Conservation (phyloP, 208 protist species). For the Leishmania tarentolae region DNA sequence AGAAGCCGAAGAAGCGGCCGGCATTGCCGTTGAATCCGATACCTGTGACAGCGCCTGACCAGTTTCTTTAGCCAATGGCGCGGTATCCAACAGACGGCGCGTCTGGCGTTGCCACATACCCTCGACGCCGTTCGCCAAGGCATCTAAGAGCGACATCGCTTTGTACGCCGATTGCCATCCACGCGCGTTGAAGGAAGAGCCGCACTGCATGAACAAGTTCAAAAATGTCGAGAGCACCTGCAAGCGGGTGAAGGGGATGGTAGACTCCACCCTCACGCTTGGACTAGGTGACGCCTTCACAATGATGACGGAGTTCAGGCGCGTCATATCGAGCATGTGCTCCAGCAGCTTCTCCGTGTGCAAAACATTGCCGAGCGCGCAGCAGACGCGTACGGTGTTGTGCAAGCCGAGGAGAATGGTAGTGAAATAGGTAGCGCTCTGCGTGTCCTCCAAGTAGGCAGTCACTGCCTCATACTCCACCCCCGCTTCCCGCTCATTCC, state of each 20-base stretch:
- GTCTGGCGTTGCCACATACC: conserved; percentile 69
- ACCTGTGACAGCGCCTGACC: background rate
- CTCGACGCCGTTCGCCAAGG: conserved; percentile 78
- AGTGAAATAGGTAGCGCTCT: conserved; percentile 54
- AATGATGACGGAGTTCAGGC: conserved; percentile 49
- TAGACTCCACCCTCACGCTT: conserved; percentile 43
- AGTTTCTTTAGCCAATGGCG: conserved; percentile 8
- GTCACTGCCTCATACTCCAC: conserved; percentile 26
- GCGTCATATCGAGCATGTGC: conserved; percentile 62
- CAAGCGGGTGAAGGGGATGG: conserved; percentile 56
- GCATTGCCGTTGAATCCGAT: background rate
- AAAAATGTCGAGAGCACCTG: conserved; percentile 64
- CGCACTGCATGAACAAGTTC: conserved; percentile 69
- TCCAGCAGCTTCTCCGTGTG: conserved; percentile 75
- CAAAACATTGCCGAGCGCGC: conserved; percentile 65
- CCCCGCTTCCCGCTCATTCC: background rate
- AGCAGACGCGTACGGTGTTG: conserved; percentile 80
- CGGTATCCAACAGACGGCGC: conserved; percentile 19
- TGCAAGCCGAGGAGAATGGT: conserved; percentile 54
- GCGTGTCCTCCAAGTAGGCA: conserved; percentile 44
- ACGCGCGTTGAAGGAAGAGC: conserved; percentile 58
- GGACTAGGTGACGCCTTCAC: conserved; percentile 26
- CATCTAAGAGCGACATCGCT: conserved; percentile 72
- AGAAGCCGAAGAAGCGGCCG: background rate
- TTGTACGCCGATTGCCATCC: conserved; percentile 76